phyloP scores from a whole-genome alignment of 148 eudicot species.

The Linanthus parryae region DNA sequence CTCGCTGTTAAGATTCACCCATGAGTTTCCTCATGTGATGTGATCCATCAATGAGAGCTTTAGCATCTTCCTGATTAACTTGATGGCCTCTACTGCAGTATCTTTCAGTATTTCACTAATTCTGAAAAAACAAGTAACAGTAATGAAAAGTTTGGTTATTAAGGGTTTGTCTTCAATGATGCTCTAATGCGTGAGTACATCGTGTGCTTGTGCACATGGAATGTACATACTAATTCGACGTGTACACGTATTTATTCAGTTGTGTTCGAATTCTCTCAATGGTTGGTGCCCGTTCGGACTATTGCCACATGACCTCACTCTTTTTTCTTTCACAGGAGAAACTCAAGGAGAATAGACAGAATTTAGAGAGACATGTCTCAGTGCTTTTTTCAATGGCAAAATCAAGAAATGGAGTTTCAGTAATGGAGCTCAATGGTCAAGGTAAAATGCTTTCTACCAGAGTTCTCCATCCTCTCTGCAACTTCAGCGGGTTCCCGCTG shows the following conservation, averaged over 20 bases:
- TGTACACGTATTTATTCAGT: neutral
- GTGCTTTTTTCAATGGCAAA: slow-evolving; percentile 24
- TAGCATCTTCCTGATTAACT: too few relatives aligned
- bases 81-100: too few relatives aligned
- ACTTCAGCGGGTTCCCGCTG: slow-evolving; percentile 31
- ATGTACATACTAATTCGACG: too few relatives aligned
- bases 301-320: slow-evolving; percentile 7
- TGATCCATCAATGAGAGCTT: too few relatives aligned
- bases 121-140: too few relatives aligned
- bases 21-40: too few relatives aligned
- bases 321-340: slow-evolving; percentile 49
- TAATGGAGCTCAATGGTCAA: slow-evolving; percentile 17
- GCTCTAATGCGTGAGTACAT: too few relatives aligned
- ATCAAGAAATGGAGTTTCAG: slow-evolving; percentile 24
- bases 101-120: too few relatives aligned
- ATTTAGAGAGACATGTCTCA: slow-evolving; percentile 42
- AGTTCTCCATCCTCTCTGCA: slow-evolving; percentile 39
- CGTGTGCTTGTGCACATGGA: too few relatives aligned
- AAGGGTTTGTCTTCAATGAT: too few relatives aligned
- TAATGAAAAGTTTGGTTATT: too few relatives aligned
- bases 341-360: slow-evolving; percentile 41
- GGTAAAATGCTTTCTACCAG: slow-evolving; percentile 42
- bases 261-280: neutral
- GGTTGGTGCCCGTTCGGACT: neutral
- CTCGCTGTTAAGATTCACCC: too few relatives aligned